A percentile compares a stretch with the other conserved stretches of the same genome.
Conservation (phyloP, 331 rosid species). For the Malus hybrid region DNA sequence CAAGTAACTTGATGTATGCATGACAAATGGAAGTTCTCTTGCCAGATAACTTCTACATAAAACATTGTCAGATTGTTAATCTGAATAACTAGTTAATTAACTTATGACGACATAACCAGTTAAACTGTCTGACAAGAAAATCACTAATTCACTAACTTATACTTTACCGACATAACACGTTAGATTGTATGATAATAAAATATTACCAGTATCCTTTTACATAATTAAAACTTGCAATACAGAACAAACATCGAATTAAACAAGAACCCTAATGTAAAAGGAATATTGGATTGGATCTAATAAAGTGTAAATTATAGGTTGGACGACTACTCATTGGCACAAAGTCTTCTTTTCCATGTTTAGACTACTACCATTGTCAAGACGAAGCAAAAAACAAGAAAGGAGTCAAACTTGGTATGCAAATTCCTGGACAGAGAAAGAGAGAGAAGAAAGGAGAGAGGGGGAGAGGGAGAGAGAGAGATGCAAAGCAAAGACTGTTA, state of each 20-base stretch:
- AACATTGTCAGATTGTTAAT: not conserved
- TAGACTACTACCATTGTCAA: not conserved
- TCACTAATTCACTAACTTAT: no score
- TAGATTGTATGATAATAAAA: no score
- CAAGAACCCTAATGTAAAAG: not conserved
- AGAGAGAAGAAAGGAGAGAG: no score
- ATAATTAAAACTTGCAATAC: not conserved
- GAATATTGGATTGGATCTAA: not conserved
- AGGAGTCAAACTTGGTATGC: not conserved
- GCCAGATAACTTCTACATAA: not conserved
- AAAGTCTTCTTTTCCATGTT: not conserved
- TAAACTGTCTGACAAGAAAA: not conserved
- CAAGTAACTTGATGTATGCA: no score
- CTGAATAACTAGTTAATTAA: not conserved
- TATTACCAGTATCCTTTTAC: not conserved
- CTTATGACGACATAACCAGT: not conserved
- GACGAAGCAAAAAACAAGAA: not conserved
- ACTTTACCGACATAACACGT: not conserved
- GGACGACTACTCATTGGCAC: not conserved
- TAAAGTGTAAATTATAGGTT: not conserved
- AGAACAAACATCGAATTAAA: not conserved
- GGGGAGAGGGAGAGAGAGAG: not conserved
- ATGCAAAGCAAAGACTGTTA: conserved; percentile 14
- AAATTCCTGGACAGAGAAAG: not conserved
- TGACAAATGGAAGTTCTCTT: not conserved